phyloP scores from a whole-genome alignment of 805 yeast genomes.

The Wickerhamiella galacta region DNA sequence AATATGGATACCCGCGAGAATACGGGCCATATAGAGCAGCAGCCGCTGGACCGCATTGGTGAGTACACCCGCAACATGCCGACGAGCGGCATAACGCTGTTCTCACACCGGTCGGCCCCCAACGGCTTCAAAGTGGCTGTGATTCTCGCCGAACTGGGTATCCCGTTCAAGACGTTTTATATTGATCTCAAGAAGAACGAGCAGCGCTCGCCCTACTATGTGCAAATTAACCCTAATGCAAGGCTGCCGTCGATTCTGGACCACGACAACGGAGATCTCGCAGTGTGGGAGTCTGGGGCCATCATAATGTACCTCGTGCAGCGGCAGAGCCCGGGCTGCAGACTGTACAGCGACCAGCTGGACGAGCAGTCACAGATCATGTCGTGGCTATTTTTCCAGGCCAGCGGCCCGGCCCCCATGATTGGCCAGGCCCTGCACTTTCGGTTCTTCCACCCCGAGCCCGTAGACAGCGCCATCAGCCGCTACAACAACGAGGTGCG shows the following conservation, averaged over 20 bases:
- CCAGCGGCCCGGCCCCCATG: constrained; percentile 98
- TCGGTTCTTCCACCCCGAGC: constrained; percentile 73
- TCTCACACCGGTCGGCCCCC: constrained; percentile 78
- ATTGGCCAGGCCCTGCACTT: constrained; percentile 94
- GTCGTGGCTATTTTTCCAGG: constrained; percentile 87
- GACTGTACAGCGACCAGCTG: constrained; percentile 64
- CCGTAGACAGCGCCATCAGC: constrained; percentile 77
- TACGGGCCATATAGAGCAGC: not conserved
- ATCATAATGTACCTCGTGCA: constrained; percentile 55
- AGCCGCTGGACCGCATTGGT: constrained; percentile 32
- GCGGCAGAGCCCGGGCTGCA: constrained; percentile 39
- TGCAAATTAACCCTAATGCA: constrained; percentile 88
- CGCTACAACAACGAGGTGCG: constrained; percentile 85
- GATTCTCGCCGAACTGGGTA: constrained; percentile 64
- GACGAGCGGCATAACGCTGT: constrained; percentile 64
- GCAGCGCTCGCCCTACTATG: constrained; percentile 85
- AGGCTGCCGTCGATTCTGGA: constrained; percentile 90
- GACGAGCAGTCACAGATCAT: constrained; percentile 70
- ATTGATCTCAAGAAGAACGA: constrained; percentile 77
- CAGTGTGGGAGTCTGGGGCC: constrained; percentile 93
- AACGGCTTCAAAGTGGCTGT: constrained; percentile 94
- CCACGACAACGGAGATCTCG: constrained; percentile 60
- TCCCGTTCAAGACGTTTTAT: constrained; percentile 64
- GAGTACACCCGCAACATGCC: constrained; percentile 65
- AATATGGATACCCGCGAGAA: not conserved